Percentiles rank a stretch among this genome's conserved stretches.
phyloP scores from a whole-genome alignment of 768 basidiomycete genomes.

The Naganishia antarctica region DNA sequence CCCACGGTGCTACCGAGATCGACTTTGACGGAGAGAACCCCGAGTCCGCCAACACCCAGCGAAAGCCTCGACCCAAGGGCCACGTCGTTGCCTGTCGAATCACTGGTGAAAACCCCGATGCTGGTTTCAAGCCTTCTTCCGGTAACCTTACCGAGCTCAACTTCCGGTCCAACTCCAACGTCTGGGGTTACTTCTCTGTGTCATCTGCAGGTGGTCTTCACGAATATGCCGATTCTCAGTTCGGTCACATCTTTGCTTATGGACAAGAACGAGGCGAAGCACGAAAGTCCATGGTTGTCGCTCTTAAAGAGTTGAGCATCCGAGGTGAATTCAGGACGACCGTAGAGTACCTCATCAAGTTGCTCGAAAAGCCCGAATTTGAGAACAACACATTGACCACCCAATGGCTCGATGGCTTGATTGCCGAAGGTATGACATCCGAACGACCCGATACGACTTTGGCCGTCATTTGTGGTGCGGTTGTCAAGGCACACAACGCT shows the following conservation, averaged over 20 bases:
- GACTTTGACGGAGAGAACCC: conserved; percentile 95
- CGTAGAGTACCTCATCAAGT: conserved; percentile 97
- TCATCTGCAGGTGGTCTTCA: conserved; percentile 91
- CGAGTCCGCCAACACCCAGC: conserved; percentile 77
- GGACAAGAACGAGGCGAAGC: conserved; percentile 92
- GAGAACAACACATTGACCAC: conserved; percentile 97
- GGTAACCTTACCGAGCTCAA: conserved; percentile 96
- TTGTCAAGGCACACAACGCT: conserved; percentile 86
- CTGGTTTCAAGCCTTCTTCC: conserved; percentile 98
- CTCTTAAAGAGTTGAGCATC: conserved; percentile 94
- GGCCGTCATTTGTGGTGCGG: conserved; percentile 92
- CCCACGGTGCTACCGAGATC: conserved; percentile 80
- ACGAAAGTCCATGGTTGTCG: conserved; percentile 99
- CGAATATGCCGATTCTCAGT: conserved; percentile 98
- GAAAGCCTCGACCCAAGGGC: conserved; percentile 92
- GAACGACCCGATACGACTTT: conserved; percentile 89
- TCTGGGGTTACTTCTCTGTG: conserved; percentile 99
- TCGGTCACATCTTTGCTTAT: conserved; percentile 98
- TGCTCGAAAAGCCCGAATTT: conserved; percentile 91
- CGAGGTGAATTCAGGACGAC: conserved; percentile 98
- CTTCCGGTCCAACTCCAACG: conserved; percentile 97
- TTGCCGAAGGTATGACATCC: conserved; percentile 93
- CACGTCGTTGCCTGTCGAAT: conserved; percentile 99
- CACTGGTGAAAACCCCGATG: conserved; percentile 98
- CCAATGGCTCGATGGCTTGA: conserved; percentile 95